Conservation (phyloP, 1,284 basidiomycete species). For the Rhodotorula sp. region DNA sequence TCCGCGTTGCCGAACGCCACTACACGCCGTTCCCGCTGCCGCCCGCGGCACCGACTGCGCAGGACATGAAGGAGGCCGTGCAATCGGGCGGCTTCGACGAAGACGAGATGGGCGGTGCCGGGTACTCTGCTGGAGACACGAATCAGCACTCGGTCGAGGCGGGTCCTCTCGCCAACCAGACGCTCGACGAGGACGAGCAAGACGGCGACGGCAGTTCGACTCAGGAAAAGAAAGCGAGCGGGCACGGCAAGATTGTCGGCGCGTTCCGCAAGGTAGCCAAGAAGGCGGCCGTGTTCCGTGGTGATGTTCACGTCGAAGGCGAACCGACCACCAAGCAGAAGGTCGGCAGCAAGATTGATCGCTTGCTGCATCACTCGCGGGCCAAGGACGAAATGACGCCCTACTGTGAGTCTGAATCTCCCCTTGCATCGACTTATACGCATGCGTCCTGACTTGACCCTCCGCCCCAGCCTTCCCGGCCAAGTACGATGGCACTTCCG, state of each 20-base stretch:
- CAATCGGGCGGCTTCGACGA: conserved; percentile 28
- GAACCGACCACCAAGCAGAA: conserved; percentile 42
- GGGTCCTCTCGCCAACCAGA: conserved; percentile 20
- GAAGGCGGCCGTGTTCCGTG: conserved; percentile 50
- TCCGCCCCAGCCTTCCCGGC: conserved; percentile 48
- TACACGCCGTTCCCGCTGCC: conserved; percentile 55
- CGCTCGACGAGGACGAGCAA: conserved; percentile 43
- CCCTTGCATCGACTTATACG: not conserved
- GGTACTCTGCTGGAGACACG: not conserved
- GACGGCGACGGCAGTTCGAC: conserved; percentile 43
- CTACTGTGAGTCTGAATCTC: conserved; percentile 42
- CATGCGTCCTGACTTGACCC: not conserved
- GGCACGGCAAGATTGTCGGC: conserved; percentile 47
- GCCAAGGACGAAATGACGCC: conserved; percentile 47
- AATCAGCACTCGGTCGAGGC: conserved; percentile 22
- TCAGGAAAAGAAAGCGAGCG: conserved; percentile 43
- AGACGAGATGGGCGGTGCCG: conserved; percentile 20
- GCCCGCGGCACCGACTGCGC: conserved; percentile 46
- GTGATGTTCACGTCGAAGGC: conserved; percentile 51
- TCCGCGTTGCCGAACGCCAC: conserved; percentile 55
- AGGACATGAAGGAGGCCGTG: conserved; percentile 37
- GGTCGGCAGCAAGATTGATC: conserved; percentile 50
- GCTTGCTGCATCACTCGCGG: conserved; percentile 47
- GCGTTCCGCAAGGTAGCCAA: conserved; percentile 48
- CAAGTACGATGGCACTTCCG: conserved; percentile 47